These are phyloP conservation scores for Leccinum griseonigrum DNA, from an alignment of 1,284 basidiomycete genomes.

Conservation along the genomic window DNA sequence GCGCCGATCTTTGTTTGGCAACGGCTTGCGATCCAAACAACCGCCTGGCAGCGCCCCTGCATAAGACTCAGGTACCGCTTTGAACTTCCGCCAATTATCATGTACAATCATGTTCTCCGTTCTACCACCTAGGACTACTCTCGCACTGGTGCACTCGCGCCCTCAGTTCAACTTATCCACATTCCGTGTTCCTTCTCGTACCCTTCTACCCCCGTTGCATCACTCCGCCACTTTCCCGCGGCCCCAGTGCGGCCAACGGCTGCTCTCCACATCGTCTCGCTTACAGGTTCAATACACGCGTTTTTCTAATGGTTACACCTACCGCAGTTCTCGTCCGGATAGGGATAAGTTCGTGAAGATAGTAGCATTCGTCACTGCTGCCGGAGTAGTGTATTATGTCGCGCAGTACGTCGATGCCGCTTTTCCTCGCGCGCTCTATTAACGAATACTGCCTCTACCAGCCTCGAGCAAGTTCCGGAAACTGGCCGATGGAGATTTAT, in stretches of 20 bases:
- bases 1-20: conserved; percentile 17
- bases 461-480: conserved; percentile 77
- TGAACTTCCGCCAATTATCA: background rate
- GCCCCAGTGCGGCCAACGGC: conserved; percentile 8
- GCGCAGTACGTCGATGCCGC: conserved; percentile 25
- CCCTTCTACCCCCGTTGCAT: conserved; percentile 1
- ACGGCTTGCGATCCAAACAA: conserved; percentile 19
- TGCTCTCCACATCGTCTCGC: conserved; percentile 24
- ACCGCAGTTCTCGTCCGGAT: conserved; percentile 9
- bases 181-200: background rate
- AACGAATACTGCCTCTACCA: conserved; percentile 28
- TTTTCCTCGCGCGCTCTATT: background rate
- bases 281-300: conserved; percentile 26
- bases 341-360: conserved; percentile 17
- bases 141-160: conserved; percentile 4
- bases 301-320: conserved; percentile 18
- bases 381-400: conserved; percentile 28
- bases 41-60: background rate
- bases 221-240: background rate
- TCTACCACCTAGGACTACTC: conserved; percentile 2
- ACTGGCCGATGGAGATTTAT: conserved; percentile 87
- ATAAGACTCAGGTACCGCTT: background rate
- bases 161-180: background rate
- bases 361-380: conserved; percentile 20
- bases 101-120: conserved; percentile 9